These are phyloP conservation scores for Dryas drummondii DNA, from an alignment of 306 rosid genomes.

Conservation along the genomic window DNA sequence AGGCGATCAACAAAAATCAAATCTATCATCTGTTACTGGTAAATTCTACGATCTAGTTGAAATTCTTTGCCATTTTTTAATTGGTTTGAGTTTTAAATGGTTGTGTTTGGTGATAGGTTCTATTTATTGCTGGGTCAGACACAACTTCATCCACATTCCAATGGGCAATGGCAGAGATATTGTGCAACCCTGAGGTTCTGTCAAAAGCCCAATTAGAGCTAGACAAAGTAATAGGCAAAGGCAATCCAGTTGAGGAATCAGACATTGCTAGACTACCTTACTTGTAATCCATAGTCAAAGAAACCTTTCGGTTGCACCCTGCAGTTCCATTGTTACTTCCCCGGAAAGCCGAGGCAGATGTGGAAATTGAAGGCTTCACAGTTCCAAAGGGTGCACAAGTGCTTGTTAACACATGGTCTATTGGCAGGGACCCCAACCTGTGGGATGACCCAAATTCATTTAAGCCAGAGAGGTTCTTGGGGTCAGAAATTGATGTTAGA, in stretches of 20 bases:
- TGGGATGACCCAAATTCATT: constrained; percentile 49
- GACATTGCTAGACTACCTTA: constrained; percentile 43
- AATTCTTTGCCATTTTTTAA: background rate
- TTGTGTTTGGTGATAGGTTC: constrained; percentile 26
- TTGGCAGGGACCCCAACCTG: constrained; percentile 32
- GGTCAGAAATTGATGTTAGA: constrained; percentile 38
- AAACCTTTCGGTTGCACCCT: constrained; percentile 46
- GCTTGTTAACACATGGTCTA: constrained; percentile 48
- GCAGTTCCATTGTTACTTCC: constrained; percentile 49
- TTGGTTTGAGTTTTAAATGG: background rate
- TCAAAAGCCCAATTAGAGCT: constrained; percentile 44
- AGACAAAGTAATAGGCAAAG: constrained; percentile 42
- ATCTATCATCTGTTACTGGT: constrained; percentile 40
- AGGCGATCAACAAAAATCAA: constrained; percentile 25
- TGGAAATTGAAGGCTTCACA: constrained; percentile 39
- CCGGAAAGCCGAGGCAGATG: constrained; percentile 41
- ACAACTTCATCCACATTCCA: constrained; percentile 45
- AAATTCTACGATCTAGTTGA: background rate
- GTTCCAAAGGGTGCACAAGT: constrained; percentile 52
- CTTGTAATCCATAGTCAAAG: constrained; percentile 52
- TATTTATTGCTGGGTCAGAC: constrained; percentile 56
- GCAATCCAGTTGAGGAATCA: constrained; percentile 49
- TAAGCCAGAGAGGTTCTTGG: constrained; percentile 55
- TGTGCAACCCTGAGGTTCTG: constrained; percentile 42
- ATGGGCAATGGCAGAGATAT: constrained; percentile 61